These are phyloP conservation scores for Pseudocercospora crystallina DNA, from an alignment of 2,329 filamentous ascomycete genomes.

Conservation along the genomic window DNA sequence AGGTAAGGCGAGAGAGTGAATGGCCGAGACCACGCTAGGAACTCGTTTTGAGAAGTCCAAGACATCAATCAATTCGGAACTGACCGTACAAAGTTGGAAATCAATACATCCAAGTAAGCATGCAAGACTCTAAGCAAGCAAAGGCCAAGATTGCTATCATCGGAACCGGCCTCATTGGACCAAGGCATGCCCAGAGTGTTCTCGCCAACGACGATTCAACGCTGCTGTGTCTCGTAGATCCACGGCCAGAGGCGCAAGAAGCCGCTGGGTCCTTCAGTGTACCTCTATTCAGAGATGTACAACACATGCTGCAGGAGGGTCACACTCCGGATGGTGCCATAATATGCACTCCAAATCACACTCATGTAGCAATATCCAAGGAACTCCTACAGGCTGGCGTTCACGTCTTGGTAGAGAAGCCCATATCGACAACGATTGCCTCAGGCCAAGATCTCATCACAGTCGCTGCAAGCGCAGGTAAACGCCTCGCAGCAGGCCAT, in stretches of 20 bases:
- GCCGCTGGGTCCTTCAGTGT: slow-evolving; percentile 42
- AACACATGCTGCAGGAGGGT: slow-evolving; percentile 43
- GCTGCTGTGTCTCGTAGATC: slow-evolving; percentile 50
- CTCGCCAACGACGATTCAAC: slow-evolving; percentile 35
- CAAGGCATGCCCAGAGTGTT: slow-evolving; percentile 51
- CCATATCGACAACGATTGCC: slow-evolving; percentile 47
- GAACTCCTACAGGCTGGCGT: slow-evolving; percentile 50
- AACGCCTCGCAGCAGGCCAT: slow-evolving; percentile 56
- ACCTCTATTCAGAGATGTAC: slow-evolving; percentile 42
- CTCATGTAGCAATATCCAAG: slow-evolving; percentile 54
- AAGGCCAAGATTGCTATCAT: slow-evolving; percentile 44
- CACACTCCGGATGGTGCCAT: slow-evolving; percentile 55
- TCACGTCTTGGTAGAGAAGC: slow-evolving; percentile 60
- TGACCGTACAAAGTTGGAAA: too few species aligned
- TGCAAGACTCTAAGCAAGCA: too few species aligned
- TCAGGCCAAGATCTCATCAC: slow-evolving; percentile 37
- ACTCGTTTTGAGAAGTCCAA: too few species aligned
- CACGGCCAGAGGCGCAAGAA: slow-evolving; percentile 38
- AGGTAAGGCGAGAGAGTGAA: too few species aligned
- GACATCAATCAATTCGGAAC: too few species aligned
- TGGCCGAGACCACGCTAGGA: too few species aligned
- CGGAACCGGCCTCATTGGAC: slow-evolving; percentile 52
- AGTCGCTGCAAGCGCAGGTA: slow-evolving; percentile 22
- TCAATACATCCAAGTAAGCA: too few species aligned
- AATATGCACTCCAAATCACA: slow-evolving; percentile 61